Evolutionary conservation across 306 rosid species (phyloP).

Genomic region (Astragalus membranaceus): DNA sequence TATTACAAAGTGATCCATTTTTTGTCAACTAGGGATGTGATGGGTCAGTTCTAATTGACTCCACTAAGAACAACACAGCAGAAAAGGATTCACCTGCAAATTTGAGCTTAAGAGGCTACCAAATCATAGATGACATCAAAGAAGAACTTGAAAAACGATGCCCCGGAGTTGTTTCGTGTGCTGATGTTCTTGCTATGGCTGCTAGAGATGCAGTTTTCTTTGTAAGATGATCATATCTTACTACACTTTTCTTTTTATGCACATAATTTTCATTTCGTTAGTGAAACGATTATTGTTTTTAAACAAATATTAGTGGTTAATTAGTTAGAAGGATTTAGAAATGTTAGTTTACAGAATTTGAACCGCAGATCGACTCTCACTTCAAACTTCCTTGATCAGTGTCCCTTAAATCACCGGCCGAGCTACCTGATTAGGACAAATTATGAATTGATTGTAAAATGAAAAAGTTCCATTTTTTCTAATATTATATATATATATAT

Average conservation of each 20-base stretch:
- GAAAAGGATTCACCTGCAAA: constrained; percentile 91
- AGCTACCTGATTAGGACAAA: too few species aligned
- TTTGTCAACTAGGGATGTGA: constrained; percentile 63
- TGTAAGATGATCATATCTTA: constrained; percentile 22
- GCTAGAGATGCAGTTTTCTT: constrained; percentile 65
- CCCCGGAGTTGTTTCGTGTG: constrained; percentile 80
- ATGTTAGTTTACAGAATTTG: too few species aligned
- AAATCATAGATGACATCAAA: constrained; percentile 65
- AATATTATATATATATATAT: background rate
- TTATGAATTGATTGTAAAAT: background rate
- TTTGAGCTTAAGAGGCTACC: constrained; percentile 78
- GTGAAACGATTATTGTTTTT: background rate
- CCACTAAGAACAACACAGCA: constrained; percentile 57
- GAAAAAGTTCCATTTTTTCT: background rate
- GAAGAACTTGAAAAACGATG: constrained; percentile 53
- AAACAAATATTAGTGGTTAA: too few species aligned
- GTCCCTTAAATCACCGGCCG: too few species aligned
- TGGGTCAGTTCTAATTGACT: constrained; percentile 66
- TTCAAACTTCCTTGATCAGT: too few species aligned
- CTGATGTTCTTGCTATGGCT: constrained; percentile 81
- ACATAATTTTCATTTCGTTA: background rate
- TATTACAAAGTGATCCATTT: background rate
- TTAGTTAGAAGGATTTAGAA: too few species aligned
- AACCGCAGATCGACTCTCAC: too few species aligned
- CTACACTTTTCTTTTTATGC: background rate